Evolutionary conservation across 139 green algal species (phyloP).

Genomic region (Dunaliella primolecta): DNA sequence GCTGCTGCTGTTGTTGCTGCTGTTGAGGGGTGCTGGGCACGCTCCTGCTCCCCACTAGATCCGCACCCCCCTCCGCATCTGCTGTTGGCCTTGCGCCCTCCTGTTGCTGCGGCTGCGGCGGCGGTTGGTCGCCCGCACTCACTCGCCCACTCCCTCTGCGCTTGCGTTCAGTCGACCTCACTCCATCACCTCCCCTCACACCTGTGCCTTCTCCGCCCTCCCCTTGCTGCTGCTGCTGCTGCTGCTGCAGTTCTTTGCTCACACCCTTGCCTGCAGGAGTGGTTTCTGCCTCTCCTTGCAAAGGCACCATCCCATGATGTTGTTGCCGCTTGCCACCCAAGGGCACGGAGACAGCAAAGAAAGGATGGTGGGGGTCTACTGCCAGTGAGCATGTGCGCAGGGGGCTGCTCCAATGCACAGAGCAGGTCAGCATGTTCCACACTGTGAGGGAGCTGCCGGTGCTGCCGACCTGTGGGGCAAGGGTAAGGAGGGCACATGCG

Average conservation of each 20-base stretch:
- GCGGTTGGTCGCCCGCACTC: not conserved
- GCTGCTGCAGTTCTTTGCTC: not conserved
- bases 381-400: conserved; percentile 26
- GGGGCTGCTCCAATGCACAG: conserved; percentile 43
- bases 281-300: not conserved
- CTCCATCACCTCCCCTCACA: too few relatives aligned
- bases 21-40: too few relatives aligned
- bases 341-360: conserved; percentile 47
- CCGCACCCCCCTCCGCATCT: too few relatives aligned
- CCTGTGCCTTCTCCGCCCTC: not conserved
- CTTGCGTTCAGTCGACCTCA: too few relatives aligned
- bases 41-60: too few relatives aligned
- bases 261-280: not conserved
- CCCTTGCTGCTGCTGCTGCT: too few relatives aligned
- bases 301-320: too few relatives aligned
- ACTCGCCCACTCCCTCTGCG: not conserved
- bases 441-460: conserved; percentile 33
- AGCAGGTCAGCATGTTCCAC: conserved; percentile 58
- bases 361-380: conserved; percentile 26
- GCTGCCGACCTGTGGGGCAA: conserved; percentile 2
- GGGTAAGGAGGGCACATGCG: not conserved
- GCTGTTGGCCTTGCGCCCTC: too few relatives aligned
- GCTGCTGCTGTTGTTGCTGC: not conserved
- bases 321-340: not conserved
- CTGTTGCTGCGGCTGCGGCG: conserved; percentile 6